Base-by-base conservation (phyloP, 345 rosid species). In the Excoecaria cochinchinensis region DNA sequence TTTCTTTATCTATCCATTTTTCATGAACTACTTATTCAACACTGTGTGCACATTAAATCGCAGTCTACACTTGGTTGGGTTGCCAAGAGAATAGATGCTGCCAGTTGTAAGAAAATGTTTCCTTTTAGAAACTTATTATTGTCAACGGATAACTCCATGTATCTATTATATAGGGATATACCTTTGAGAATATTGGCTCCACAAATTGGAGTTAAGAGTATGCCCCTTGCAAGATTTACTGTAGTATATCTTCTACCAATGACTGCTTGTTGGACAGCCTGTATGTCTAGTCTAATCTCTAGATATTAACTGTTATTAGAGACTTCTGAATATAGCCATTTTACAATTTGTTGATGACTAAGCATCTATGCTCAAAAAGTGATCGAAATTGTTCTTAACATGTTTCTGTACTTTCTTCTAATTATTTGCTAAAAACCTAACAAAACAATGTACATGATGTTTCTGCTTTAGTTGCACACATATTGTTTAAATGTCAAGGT, bases 51-150 rank as follows among this genome's bases (percentile, higher is more conserved):
- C 2, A 13, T 57, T 21, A 21, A 57, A 57, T 57, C 11, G 39
- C 13, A 60, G 19, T 25, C 12, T 60, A 24, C 5, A 70, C n/a
- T 61, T 55, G 17, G 19, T 70, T 70, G 13, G n/a, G 16, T 40
- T 14, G 56, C 51, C 51, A 70, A 70, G 64, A 70, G 31, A 70
- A 16, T 5, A 53, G 72, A 7, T 55, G 50, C 21, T 55, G 15
- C 16, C 21, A 21, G 63, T 57, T 56, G 3, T 55, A n/a, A n/a
- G 46, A 22, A 5, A 2, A 17, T 67, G 55, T 67, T 67, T 67
- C 19, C 12, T 19, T 2, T 21, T n/a, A 17, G 24, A 3, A 39
- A 3, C 6, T 64, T 64, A 36, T 1, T 62, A 64, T 31, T 21
- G 19, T 40, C 10, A 14, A 64, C 22, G 6, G 10, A 63, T 44